These are phyloP conservation scores for Bombardia bombarda DNA, from an alignment of 495 filamentous ascomycete species.

Conservation along the genomic window DNA sequence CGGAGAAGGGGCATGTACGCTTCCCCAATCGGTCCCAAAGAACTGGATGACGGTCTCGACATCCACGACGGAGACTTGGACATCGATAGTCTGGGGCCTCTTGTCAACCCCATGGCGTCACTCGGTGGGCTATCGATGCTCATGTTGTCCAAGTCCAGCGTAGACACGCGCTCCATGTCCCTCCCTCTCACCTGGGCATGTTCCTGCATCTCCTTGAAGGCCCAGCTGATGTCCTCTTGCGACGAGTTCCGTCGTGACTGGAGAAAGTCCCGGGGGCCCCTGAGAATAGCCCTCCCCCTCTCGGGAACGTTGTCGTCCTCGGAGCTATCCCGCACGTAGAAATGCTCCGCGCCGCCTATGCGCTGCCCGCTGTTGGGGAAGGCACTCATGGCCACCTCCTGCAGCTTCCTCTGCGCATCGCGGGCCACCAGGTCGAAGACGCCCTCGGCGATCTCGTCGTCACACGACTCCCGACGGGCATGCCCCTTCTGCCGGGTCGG, in stretches of 20 bases:
- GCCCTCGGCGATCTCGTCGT: constrained; percentile 65
- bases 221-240: constrained; percentile 40
- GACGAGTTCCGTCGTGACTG: constrained; percentile 35
- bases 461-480: constrained; percentile 50
- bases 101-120: constrained; percentile 34
- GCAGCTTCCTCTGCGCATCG: constrained; percentile 63
- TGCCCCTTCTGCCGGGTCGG: constrained; percentile 15
- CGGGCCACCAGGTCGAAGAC: constrained; percentile 66
- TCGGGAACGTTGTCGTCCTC: constrained; percentile 29
- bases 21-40: constrained; percentile 27
- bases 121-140: constrained; percentile 33
- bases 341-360: constrained; percentile 45
- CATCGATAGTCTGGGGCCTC: constrained; percentile 23
- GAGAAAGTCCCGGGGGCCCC: constrained; percentile 25
- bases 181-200: constrained; percentile 29
- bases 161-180: constrained; percentile 19
- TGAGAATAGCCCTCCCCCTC: constrained; percentile 23
- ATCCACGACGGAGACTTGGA: constrained; percentile 20
- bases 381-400: constrained; percentile 40
- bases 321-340: constrained; percentile 45
- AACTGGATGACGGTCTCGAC: constrained; percentile 7
- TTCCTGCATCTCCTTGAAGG: constrained; percentile 44
- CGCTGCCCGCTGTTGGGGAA: constrained; percentile 39
- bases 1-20: constrained; percentile 29
- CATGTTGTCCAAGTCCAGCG: constrained; percentile 33